Conservation (phyloP, 371 early-diverging fungal species). For the Mucor piriformis region DNA sequence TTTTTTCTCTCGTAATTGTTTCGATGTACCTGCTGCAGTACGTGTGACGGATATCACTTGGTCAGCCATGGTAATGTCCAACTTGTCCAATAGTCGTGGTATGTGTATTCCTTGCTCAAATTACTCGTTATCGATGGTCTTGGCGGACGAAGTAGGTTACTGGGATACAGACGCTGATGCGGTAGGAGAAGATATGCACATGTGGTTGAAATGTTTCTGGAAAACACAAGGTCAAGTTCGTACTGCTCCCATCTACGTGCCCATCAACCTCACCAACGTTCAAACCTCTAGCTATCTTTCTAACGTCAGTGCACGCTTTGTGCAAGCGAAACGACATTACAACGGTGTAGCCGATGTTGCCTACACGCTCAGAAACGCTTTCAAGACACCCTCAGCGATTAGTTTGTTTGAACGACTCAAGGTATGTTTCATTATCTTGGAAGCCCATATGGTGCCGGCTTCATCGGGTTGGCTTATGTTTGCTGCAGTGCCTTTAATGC, state of each 20-base stretch:
- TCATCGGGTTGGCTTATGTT: conserved; percentile 64
- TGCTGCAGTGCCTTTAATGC: conserved; percentile 59
- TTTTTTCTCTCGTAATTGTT: conserved; percentile 78
- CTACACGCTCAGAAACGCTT: conserved; percentile 48
- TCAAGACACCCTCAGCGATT: conserved; percentile 37
- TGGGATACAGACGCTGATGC: conserved; percentile 84
- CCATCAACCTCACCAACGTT: conserved; percentile 76
- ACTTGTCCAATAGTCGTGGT: conserved; percentile 66
- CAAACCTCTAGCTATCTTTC: conserved; percentile 62
- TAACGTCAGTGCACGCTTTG: conserved; percentile 67
- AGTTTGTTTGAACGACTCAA: conserved; percentile 39
- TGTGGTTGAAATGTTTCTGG: conserved; percentile 83
- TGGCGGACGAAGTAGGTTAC: conserved; percentile 70
- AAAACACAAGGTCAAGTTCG: conserved; percentile 69
- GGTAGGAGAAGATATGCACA: conserved; percentile 86
- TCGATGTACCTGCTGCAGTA: conserved; percentile 74
- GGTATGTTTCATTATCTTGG: conserved; percentile 49
- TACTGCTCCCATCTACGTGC: conserved; percentile 71
- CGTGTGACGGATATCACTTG: conserved; percentile 79
- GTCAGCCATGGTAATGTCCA: conserved; percentile 80
- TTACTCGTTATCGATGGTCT: conserved; percentile 72
- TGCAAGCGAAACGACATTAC: conserved; percentile 74
- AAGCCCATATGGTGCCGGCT: conserved; percentile 58
- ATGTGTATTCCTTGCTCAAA: conserved; percentile 77
- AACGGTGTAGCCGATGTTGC: conserved; percentile 63